Evolutionary conservation across 345 rosid species (phyloP).

Genomic region (Hevea brasiliensis): DNA sequence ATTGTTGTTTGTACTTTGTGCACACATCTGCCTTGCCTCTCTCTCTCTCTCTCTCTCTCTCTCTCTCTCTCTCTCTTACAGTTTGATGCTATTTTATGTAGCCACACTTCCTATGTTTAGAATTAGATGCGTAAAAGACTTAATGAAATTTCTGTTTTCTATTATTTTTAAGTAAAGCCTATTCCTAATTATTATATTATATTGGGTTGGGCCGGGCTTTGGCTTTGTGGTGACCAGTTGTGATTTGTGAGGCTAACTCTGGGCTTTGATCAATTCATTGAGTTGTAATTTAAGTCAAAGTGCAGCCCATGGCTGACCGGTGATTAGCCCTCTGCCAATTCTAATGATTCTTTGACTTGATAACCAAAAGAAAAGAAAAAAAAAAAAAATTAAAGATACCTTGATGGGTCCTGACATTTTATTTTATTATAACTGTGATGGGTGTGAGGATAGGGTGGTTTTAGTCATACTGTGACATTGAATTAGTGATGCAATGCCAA

Average conservation of each 20-base stretch:
- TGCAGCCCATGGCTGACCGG: neutral
- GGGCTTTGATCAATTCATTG: neutral
- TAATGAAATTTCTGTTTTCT: too few relatives aligned
- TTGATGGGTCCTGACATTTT: neutral
- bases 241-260: neutral
- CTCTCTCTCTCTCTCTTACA: neutral
- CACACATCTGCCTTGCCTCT: too few relatives aligned
- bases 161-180: neutral
- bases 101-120: neutral
- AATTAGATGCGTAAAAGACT: neutral
- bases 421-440: too few relatives aligned
- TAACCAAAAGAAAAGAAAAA: too few relatives aligned
- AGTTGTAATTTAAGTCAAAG: neutral
- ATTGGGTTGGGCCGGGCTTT: neutral
- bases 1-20: neutral
- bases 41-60: neutral
- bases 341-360: neutral
- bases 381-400: neutral
- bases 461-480: neutral
- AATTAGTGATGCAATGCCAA: neutral
- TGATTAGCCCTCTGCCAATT: neutral
- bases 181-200: neutral
- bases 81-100: neutral
- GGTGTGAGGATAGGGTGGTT: neutral
- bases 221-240: neutral